Percentiles rank a stretch among this genome's conserved stretches.
phyloP scores from a whole-genome alignment of 164 flowering plant genomes.

The Kalanchoe fedtschenkoi region DNA sequence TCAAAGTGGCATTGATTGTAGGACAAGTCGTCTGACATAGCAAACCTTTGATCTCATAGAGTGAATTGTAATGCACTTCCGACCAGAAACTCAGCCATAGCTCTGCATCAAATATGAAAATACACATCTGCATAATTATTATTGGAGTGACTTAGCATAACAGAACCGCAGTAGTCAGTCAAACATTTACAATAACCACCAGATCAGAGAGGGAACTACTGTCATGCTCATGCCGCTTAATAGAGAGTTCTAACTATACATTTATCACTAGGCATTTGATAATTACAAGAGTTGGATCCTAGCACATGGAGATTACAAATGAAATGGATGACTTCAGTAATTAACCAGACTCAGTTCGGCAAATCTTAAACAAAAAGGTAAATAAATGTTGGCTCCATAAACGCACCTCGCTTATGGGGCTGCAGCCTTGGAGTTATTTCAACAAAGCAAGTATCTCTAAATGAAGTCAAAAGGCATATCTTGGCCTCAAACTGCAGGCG shows the following conservation, averaged over 20 bases:
- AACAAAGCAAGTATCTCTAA: constrained; percentile 84
- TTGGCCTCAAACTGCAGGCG: constrained; percentile 79
- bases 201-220: no score
- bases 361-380: background rate
- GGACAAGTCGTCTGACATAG: background rate
- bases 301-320: background rate
- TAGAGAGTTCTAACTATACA: no score
- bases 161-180: no score
- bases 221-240: no score
- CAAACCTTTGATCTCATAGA: constrained; percentile 64
- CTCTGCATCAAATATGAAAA: constrained; percentile 35
- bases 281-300: no score
- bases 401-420: constrained; percentile 59
- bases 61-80: constrained; percentile 90
- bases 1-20: background rate
- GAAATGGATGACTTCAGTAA: background rate
- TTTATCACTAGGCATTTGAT: no score
- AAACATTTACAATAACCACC: no score
- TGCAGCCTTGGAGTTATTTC: constrained; percentile 66
- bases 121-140: background rate
- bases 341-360: background rate
- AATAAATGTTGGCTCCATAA: background rate
- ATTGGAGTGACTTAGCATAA: background rate
- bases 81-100: constrained; percentile 95
- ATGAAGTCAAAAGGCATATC: constrained; percentile 86